Base-by-base conservation (phyloP, 1,284 basidiomycete species). In the Macrocystidia cucumis region DNA sequence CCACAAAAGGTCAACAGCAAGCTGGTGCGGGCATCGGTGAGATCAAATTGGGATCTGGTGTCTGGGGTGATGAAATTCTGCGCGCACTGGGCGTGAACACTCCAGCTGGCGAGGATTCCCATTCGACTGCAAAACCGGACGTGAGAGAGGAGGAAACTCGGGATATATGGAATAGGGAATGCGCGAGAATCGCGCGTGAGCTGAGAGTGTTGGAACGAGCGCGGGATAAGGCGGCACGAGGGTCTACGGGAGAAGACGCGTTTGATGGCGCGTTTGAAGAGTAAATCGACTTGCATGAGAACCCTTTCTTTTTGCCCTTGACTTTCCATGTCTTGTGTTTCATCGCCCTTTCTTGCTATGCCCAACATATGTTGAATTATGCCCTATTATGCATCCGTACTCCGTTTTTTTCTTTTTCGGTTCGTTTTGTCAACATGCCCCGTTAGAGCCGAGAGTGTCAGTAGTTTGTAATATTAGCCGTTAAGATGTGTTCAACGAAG, bases 111-210 rank as follows among this genome's bases (percentile, higher is more conserved):
- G n/a, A n/a, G n/a, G n/a, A n/a, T n/a, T n/a, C n/a, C n/a, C n/a
- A n/a, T n/a, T 44, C 44, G 4, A 44, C 48, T 12, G 45, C 52
- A 2, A 54, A 56, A 1, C 54, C 53, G 0, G 73, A 78, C 37
- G 61, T 73, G 22, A 67, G 65, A 32, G 75, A 79, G 45, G 81
- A 84, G 48, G 84, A 85, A 43, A 67, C 82, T 12, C 66, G 69
- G 22, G 63, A 63, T 4, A 74, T 89, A 34, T 88, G 82, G 79
- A 61, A 69, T 22, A 65, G 71, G 40, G 85, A 89, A 57, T 65
- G 60, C 30, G 55, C 60, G 7, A 64, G 71, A 38, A 64, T 81
- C 33, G 51, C 55, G 18, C 70, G 70, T 32, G 84, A 86, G 43
- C 50, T 68, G 29, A 74, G 71, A 48, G 60, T 56, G 46, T 43